Evolutionary conservation across 352 stramenopile species (phyloP), one percentile per base, ranked within the genome.

Genomic region (Globisporangium recalcitrans): DNA sequence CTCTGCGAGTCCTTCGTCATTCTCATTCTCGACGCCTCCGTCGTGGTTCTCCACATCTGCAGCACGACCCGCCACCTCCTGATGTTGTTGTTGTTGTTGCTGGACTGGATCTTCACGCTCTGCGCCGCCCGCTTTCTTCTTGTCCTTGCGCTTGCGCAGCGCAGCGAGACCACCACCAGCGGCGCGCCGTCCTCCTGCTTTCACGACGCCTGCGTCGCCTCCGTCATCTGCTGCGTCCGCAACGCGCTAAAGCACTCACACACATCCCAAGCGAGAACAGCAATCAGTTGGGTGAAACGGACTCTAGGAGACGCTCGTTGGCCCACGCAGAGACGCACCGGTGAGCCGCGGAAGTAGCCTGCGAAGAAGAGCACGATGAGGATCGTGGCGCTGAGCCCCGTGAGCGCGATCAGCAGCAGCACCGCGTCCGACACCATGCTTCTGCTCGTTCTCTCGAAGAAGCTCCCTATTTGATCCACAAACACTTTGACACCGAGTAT

Each of bases 81-180:
- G n/a, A n/a, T n/a, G n/a, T n/a, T n/a, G n/a, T n/a, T n/a, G n/a
- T n/a, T 69, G 56, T 14, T 57, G 56, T 22, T 71, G 31, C 6
- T 65, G 26, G 8, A 27, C 16, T 24, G 19, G 21, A 7, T 72
- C 67, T 29, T 72, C 62, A 32, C 58, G 57, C n/a, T 70, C 36
- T n/a, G 14, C 62, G 1, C 38, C 65, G 52, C 67, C 68, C 13
- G 64, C 64, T 27, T 78, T 77, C 61, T 85, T 87, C 59, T 78
- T 77, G 36, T 87, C 77, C 56, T 91, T 88, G 5, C 79, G 74
- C 69, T 79, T 87, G 24, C 82, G 74, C 51, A 91, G 63, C 46
- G 77, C 82, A 29, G 77, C 82, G 31, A 91, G 63, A 6, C 77
- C 79, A 2, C 77, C 69, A 0, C 70, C 65, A 3, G 36, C 36